phyloP scores from a whole-genome alignment of 371 early-diverging fungal genomes.

The Mucor velutinosus region DNA sequence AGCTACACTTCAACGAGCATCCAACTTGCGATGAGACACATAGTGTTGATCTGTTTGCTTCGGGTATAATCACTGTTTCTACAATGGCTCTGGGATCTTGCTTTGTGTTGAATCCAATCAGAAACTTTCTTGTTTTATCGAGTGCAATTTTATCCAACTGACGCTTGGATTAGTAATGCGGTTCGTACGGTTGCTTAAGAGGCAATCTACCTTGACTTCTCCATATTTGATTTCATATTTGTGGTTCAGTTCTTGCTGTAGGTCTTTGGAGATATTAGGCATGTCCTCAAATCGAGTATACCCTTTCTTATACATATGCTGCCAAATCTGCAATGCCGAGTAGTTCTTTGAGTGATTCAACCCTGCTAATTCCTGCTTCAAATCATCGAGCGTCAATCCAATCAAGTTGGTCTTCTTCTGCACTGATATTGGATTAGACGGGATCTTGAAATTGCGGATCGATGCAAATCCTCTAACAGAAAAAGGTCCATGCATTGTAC shows the following conservation, averaged over 20 bases:
- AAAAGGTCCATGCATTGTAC: neutral
- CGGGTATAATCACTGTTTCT: conserved; percentile 75
- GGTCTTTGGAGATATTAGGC: conserved; percentile 58
- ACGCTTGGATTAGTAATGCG: neutral
- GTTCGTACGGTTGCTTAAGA: neutral
- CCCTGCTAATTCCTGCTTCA: conserved; percentile 38
- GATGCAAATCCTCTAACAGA: conserved; percentile 5
- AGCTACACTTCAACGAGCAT: conserved; percentile 84
- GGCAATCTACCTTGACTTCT: conserved; percentile 50
- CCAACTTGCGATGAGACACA: conserved; percentile 93
- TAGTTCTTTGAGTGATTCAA: conserved; percentile 43
- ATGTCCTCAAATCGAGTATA: conserved; percentile 62
- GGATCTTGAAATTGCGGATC: conserved; percentile 11
- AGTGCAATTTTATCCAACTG: conserved; percentile 46
- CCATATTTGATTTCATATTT: conserved; percentile 65
- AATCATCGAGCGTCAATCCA: conserved; percentile 43
- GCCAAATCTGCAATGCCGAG: conserved; percentile 65
- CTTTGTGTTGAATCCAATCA: conserved; percentile 51
- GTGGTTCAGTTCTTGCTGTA: conserved; percentile 52
- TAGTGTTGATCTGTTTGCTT: conserved; percentile 72
- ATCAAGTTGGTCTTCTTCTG: conserved; percentile 50
- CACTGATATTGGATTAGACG: neutral
- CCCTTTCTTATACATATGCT: conserved; percentile 70
- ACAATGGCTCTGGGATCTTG: conserved; percentile 60
- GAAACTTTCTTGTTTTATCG: conserved; percentile 65